Evolutionary conservation across 768 basidiomycete genomes (phyloP), one percentile per base, ranked within the genome.

Genomic region (Trametes cubensis): DNA sequence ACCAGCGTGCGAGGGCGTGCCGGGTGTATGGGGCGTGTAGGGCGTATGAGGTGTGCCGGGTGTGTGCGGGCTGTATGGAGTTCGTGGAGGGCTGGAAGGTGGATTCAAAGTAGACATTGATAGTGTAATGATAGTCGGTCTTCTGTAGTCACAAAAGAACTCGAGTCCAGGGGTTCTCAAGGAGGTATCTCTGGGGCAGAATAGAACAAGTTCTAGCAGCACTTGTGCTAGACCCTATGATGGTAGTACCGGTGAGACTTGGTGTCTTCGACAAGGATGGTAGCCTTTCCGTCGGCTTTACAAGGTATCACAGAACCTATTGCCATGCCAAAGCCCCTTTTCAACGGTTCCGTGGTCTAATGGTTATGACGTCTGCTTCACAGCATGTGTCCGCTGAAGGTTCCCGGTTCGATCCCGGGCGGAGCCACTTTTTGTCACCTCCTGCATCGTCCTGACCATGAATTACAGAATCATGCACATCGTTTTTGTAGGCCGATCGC

Each of bases 331-430:
- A 23, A 1, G 23, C 5, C 23, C 7, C 0, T 6, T 52, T 1
- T 44, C 15, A 38, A 56, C 46, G 66, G 62, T 58, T 62, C 60
- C 52, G 60, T 67, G 60, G 63, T 63, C 62, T 64, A 61, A 63
- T 67, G 66, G 66, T 67, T 67, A 67, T 67, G 63, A 67, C 66
- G 63, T 67, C 63, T 64, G 66, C 63, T 64, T 67, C 66, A 67
- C 66, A 67, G 1, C 18, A 7, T 21, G 41, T 51, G 41, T 15
- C 6, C 66, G 63, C 66, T 64, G 63, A 62, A 67, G 66, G 66
- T 56, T 64, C 63, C 66, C 66, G 66, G 66, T 67, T 67, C 66
- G 66, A 67, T 57, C 66, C 66, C 66, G 63, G 63, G 66, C 60
- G 49, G 63, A 62, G 49, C 51, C 59, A 60, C 20, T 59, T 40